These are phyloP conservation scores for Oryza glumipatula DNA, from an alignment of 176 grass and related monocot species.

Conservation along the genomic window DNA sequence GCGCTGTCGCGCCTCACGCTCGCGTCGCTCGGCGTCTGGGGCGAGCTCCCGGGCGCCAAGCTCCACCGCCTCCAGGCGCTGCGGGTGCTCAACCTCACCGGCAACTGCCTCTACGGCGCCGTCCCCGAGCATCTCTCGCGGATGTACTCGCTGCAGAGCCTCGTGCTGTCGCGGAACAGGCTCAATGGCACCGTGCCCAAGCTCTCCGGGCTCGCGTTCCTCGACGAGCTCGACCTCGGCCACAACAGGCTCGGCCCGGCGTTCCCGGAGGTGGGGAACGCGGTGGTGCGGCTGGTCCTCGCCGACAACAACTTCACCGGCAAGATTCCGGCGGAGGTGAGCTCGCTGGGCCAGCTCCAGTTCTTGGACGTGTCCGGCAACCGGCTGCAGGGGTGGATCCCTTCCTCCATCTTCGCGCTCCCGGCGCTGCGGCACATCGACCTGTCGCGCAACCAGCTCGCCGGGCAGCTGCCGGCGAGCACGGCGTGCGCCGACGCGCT, in stretches of 20 bases:
- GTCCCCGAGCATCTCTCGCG: slow-evolving; percentile 55
- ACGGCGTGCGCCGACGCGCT: slow-evolving; percentile 54
- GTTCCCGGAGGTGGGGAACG: slow-evolving; percentile 58
- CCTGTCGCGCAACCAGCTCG: slow-evolving; percentile 66
- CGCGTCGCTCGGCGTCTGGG: slow-evolving; percentile 71
- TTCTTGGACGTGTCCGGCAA: slow-evolving; percentile 74
- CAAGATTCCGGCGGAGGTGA: slow-evolving; percentile 46
- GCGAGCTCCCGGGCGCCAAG: slow-evolving; percentile 63
- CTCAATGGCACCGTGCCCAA: slow-evolving; percentile 69
- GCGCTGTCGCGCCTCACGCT: slow-evolving; percentile 56
- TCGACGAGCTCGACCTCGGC: slow-evolving; percentile 72
- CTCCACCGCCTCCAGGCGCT: slow-evolving; percentile 67
- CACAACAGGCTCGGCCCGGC: slow-evolving; percentile 58
- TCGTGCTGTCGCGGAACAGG: slow-evolving; percentile 64
- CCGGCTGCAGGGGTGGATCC: slow-evolving; percentile 60
- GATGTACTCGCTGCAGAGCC: slow-evolving; percentile 64
- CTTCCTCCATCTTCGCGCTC: slow-evolving; percentile 69
- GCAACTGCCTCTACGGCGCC: slow-evolving; percentile 68
- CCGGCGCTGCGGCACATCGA: slow-evolving; percentile 64
- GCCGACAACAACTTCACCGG: slow-evolving; percentile 63
- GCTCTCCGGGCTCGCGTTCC: slow-evolving; percentile 50
- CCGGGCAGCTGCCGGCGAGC: slow-evolving; percentile 57
- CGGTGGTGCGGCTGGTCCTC: slow-evolving; percentile 42
- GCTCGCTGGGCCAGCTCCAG: slow-evolving; percentile 53
- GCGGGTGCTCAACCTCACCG: slow-evolving; percentile 68